Base-by-base conservation (phyloP, 345 rosid genomes). In the Populus pruinosa region DNA sequence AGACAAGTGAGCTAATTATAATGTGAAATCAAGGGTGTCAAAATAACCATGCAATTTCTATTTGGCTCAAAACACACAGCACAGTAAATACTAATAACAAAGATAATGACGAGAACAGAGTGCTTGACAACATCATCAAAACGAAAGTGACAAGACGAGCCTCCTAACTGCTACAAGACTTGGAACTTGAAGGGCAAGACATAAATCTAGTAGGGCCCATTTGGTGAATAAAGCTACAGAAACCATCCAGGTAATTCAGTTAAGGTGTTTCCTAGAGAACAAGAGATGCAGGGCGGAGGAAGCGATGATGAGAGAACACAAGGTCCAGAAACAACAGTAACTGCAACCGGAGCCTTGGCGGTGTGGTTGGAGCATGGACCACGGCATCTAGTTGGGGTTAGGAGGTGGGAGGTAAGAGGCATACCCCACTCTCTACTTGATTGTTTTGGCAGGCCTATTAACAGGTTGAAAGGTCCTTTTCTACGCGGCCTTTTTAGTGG, bases 401-500 rank as follows among this genome's bases (percentile, higher is more conserved):
- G 16, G 70, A 62, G 1, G 2, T 10, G 20, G 14, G 66, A 50
- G 67, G 18, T 20, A 17, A n/a, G 27, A 49, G 35, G 69, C 31
- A 23, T 69, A 43, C 76, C 73, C 73, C 71, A 63, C 80, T 41
- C 49, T 66, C 74, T 17, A 27, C 69, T 66, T 16, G 27, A 62
- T 36, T 23, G 21, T 65, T 8, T 23, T 59, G 41, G 35, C 83
- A 83, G 78, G 67, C 62, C 77, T 79, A 69, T 64, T 27, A 47
- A 6, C 65, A 29, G 38, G 2, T 13, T 56, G 83, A 73, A 55
- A 53, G 13, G 85, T 82, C 82, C 63, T 55, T 85, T 80, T 82
- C 85, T 53, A 4, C 16, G 16, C 23, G 69, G 29, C 70, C 16
- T 69, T 69, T 59, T 61, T 6, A 27, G 41, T 33, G 36, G 36